Evolutionary conservation across 306 rosid genomes (phyloP), one percentile per base, ranked within the genome.

Genomic region (Prunus salicina): DNA sequence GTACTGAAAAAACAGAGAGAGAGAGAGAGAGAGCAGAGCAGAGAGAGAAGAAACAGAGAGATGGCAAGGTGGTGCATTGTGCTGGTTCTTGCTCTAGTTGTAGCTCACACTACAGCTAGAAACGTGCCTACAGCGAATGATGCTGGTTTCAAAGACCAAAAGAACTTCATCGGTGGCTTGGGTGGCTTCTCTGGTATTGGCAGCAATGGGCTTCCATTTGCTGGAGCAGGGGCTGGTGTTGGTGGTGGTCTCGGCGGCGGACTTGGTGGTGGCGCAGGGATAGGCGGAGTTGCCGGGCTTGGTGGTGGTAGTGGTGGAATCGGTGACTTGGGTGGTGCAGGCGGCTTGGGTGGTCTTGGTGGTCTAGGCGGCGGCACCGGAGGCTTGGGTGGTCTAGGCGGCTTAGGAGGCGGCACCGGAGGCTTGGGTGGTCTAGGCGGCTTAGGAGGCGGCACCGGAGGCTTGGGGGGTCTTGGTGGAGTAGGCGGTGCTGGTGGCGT

Each of bases 101-200:
- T 83, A 71, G 86, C 69, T 57, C 85, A 75, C 20, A 58, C 85
- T 15, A 16, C 82, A 8, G 91, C 83, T 27, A 87, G 95, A 76
- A 79, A 83, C n/a, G 80, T 74, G 18, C 96, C 93, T 0, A 74
- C 13, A 20, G 69, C 82, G 2, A 73, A 20, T 3, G 86, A 76
- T n/a, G 88, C 77, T 5, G 89, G 87, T 27, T 30, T 90, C 62
- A 74, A 77, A 52, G 97, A 93, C 81, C 87, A 91, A 71, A 93
- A 93, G 91, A 93, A 91, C 82, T 50, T 94, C 74, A 0, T 82
- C 8, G 95, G 96, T 3, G 97, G 98, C 0, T 8, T 83, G n/a
- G 98, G 87, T 9, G 95, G 90, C 9, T 84, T 60, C 76, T 71
- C 90, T 2, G 97, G 98, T 19, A 8, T 84, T 2, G 98, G 97